Conservation (phyloP, 192 early-diverging fungal genomes). For the Phlyctochytrium bullatum region DNA sequence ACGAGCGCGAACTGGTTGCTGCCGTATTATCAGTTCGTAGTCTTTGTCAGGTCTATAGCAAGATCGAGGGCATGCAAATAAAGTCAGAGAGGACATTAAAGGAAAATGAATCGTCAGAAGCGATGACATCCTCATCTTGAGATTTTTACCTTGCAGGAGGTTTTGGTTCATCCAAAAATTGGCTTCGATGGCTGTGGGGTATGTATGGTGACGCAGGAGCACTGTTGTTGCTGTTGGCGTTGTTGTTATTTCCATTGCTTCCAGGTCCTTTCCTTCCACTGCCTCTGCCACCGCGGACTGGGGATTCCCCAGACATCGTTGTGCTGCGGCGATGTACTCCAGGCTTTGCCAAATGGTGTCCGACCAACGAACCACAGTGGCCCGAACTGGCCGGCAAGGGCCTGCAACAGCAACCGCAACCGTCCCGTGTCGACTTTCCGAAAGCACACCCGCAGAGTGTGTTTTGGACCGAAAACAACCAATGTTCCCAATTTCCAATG, state of each 20-base stretch:
- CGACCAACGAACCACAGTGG: too few relatives aligned
- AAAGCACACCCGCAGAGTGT: too few relatives aligned
- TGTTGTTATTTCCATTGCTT: background rate
- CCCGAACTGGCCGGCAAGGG: too few relatives aligned
- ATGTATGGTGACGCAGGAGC: background rate
- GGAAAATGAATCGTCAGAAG: background rate
- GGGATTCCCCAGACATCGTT: too few relatives aligned
- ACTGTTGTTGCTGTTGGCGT: background rate
- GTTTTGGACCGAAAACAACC: too few relatives aligned
- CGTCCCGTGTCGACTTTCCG: too few relatives aligned
- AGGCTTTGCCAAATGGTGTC: too few relatives aligned
- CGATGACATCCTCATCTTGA: background rate
- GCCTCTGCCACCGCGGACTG: too few relatives aligned
- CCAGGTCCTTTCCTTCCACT: too few relatives aligned
- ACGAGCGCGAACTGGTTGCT: constrained; percentile 35
- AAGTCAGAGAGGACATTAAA: background rate
- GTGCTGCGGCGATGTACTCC: too few relatives aligned
- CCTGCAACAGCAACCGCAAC: too few relatives aligned
- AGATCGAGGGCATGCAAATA: background rate
- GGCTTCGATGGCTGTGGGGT: background rate
- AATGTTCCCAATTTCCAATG: too few relatives aligned
- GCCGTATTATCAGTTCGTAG: constrained; percentile 30
- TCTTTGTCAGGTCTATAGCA: background rate
- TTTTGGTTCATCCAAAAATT: background rate
- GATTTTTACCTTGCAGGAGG: background rate